These are phyloP conservation scores for Phaeosphaeriaceae sp. DNA, from an alignment of 2,329 filamentous ascomycete genomes.

Conservation along the genomic window DNA sequence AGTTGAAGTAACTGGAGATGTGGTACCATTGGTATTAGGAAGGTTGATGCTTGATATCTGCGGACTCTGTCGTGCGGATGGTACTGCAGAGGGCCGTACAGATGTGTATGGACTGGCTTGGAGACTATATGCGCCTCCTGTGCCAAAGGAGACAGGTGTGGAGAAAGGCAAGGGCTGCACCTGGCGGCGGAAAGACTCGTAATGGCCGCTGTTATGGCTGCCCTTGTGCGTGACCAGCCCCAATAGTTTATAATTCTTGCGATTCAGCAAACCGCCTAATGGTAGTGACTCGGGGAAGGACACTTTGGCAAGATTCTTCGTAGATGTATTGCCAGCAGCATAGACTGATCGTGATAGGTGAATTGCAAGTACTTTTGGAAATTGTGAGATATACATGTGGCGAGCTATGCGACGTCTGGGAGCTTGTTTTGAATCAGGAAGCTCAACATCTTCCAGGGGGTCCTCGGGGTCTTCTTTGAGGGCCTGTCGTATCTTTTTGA, in stretches of 20 bases:
- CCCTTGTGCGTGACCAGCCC: constrained; percentile 94
- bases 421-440: constrained; percentile 76
- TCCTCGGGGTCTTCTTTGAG: constrained; percentile 83
- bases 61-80: constrained; percentile 57
- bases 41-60: constrained; percentile 48
- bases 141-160: constrained; percentile 79
- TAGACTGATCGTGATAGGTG: constrained; percentile 95
- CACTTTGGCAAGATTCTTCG: constrained; percentile 95
- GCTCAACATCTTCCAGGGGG: constrained; percentile 70
- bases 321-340: constrained; percentile 75
- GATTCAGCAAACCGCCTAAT: constrained; percentile 78
- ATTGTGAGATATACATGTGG: constrained; percentile 83
- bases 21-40: constrained; percentile 25
- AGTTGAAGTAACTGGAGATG: constrained; percentile 32
- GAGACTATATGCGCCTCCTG: constrained; percentile 72
- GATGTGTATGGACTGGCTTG: constrained; percentile 60
- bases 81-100: constrained; percentile 39
- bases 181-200: constrained; percentile 93
- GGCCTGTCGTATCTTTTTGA: constrained; percentile 70
- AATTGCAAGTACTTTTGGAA: constrained; percentile 88
- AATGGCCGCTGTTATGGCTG: constrained; percentile 94
- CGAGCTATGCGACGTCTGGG: constrained; percentile 86
- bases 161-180: constrained; percentile 79
- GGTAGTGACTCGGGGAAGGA: constrained; percentile 86
- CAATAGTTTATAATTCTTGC: constrained; percentile 81